phyloP scores from a whole-genome alignment of 2,329 filamentous ascomycete species.

The Scopulariopsis brevicaulis region DNA sequence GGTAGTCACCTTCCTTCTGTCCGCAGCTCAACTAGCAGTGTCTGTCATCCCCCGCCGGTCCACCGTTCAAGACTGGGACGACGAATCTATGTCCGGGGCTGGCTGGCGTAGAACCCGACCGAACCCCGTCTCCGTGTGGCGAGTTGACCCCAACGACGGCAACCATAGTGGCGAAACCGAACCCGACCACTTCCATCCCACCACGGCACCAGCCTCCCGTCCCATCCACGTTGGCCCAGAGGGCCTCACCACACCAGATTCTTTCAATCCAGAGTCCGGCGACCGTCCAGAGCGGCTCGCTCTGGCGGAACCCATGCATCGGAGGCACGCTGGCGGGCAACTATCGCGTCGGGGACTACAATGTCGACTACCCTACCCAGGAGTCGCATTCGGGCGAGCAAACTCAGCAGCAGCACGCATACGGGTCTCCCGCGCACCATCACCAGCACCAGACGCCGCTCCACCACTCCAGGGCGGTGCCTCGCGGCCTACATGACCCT shows the following conservation, averaged over 20 bases:
- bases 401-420: conserved; percentile 51
- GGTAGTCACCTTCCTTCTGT: neutral
- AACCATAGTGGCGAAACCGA: conserved; percentile 2
- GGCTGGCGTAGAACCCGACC: neutral
- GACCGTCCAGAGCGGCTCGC: conserved; percentile 64
- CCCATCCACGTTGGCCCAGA: conserved; percentile 34
- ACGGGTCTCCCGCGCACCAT: conserved; percentile 33
- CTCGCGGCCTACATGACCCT: conserved; percentile 33
- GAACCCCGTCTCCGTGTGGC: neutral
- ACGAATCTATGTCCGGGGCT: conserved; percentile 1
- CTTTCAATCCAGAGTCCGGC: conserved; percentile 50
- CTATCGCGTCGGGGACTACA: conserved; percentile 63
- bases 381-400: conserved; percentile 54
- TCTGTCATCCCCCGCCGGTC: neutral
- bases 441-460: conserved; percentile 25
- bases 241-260: conserved; percentile 43
- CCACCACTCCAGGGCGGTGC: conserved; percentile 29
- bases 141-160: conserved; percentile 1
- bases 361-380: conserved; percentile 64
- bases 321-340: conserved; percentile 63
- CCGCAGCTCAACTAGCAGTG: neutral
- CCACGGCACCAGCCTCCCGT: conserved; percentile 4
- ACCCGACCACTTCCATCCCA: conserved; percentile 4
- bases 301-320: conserved; percentile 68
- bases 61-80: neutral